phyloP scores from a whole-genome alignment of 441 rosid genomes.

The Populus hybrid region DNA sequence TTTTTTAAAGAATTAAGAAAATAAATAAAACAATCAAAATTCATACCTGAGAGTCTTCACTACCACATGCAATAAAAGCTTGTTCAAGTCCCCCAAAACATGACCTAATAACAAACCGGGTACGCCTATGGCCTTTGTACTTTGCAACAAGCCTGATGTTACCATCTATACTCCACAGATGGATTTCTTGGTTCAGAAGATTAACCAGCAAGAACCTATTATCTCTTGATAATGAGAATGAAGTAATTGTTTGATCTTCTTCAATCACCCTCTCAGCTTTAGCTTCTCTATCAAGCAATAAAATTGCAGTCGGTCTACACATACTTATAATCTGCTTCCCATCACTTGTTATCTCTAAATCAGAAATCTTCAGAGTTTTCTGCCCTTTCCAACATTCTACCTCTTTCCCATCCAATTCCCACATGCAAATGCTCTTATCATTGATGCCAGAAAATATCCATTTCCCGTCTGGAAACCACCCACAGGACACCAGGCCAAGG shows the following conservation, averaged over 20 bases:
- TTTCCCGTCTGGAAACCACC: slow-evolving; percentile 56
- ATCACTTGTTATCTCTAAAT: slow-evolving; percentile 54
- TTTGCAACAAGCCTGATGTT: slow-evolving; percentile 41
- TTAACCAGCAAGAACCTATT: slow-evolving; percentile 49
- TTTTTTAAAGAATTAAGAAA: too few relatives aligned
- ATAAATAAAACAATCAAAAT: not conserved
- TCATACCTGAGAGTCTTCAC: slow-evolving; percentile 70
- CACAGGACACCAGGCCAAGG: slow-evolving; percentile 52
- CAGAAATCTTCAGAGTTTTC: slow-evolving; percentile 45
- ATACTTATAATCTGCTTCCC: slow-evolving; percentile 60
- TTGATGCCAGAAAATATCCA: slow-evolving; percentile 44
- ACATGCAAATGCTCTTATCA: slow-evolving; percentile 55
- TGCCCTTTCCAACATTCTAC: slow-evolving; percentile 55
- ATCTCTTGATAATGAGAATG: slow-evolving; percentile 67
- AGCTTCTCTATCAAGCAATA: slow-evolving; percentile 48
- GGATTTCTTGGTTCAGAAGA: slow-evolving; percentile 63
- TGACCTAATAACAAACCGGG: slow-evolving; percentile 55
- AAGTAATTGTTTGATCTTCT: slow-evolving; percentile 52
- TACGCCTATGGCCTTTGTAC: slow-evolving; percentile 56
- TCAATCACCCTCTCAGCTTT: slow-evolving; percentile 45
- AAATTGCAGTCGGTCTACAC: slow-evolving; percentile 44
- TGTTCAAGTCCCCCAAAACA: slow-evolving; percentile 66
- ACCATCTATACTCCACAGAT: slow-evolving; percentile 57
- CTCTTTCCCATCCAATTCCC: slow-evolving; percentile 59
- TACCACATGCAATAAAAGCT: slow-evolving; percentile 69